Evolutionary conservation across 2,329 filamentous ascomycete genomes (phyloP), one percentile per base, ranked within the genome.

Genomic region (Mariannaea elegans): DNA sequence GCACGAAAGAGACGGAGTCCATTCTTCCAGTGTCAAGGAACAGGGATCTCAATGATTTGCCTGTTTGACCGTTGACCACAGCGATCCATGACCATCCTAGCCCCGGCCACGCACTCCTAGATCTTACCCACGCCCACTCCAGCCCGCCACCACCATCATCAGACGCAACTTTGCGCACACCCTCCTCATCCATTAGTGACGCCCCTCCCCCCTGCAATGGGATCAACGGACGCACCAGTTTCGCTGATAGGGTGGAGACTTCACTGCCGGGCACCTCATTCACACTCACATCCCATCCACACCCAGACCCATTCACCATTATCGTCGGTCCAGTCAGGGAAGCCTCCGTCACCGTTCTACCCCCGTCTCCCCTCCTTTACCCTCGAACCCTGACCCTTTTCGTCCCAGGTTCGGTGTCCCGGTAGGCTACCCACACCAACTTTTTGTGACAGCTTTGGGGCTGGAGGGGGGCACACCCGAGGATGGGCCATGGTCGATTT

Each of bases 31-130:
- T 46, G 29, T 36, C 53, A 65, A 60, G 64, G 65, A 65, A 53
- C 68, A 66, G 53, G 68, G 68, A 59, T 69, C 45, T 48, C 23
- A 52, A 49, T 59, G 61, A 65, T 65, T 66, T 62, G 42, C 64
- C 54, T 63, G 66, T 70, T 44, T 59, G 69, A 71, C 67, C 68
- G 69, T 71, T 71, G 66, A 67, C 66, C 65, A 64, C 66, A 66
- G 68, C 61, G 69, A 69, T 69, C 68, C 69, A 69, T 62, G 63
- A 59, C 55, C 32, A 69, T 68, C 65, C 66, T 66, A 63, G 68
- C 48, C 57, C 59, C 65, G 59, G 64, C 62, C 60, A 68, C 67
- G 62, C 52, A 65, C 68, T 62, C 58, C 62, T 46, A 65, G 61
- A 70, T 70, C 68, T 70, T 56, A 60, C 56, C 41, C 61, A 64